Base-by-base conservation (phyloP, 2,329 filamentous ascomycete species). In the Metarhizium humberi region DNA sequence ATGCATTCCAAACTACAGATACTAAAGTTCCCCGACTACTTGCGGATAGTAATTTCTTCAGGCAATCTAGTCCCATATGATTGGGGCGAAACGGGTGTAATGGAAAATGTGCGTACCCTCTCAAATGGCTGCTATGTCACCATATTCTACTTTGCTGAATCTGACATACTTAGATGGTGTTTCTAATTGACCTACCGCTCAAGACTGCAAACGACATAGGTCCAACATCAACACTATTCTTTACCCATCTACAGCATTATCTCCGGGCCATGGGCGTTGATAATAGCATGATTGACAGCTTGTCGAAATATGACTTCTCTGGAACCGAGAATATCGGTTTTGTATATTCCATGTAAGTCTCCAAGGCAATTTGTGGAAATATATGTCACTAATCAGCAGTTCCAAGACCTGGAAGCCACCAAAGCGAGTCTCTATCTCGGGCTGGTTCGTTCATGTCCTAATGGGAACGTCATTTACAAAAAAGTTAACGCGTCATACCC, bases 1-100 rank as follows among this genome's bases (percentile, higher is more conserved):
- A 96, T 97, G 91, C 94, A 97, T 70, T 95, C 90, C 51, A 97
- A 99, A 67, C 76, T 97, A 47, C 92, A 95, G 79, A 72, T 97
- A 1, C 77, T 97, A n/a, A 92, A 91, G 63, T 89, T 90, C 62
- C 73, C 80, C 0, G 72, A 73, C 1, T 85, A 91, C 67, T 71
- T 96, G 16, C 83, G 94, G 6, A 78, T 99, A 48, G 92, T 87
- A 1, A 76, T 97, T 2, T 91, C 94, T 0, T 92, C 87, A 3
- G 94, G 91, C 1, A 99, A 99, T 63, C 74, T 96, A 51, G 85
- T 88, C 13, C 78, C 82, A 7, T 90, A 88, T 63, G 92, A 99
- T 66, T 97, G 94, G 92, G 92, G 92, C 10, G 90, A 95, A 67
- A 79, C 78, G 2, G 89, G 89, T 6, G 72, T 85, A 2, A 88